Conservation (phyloP, 108 stramenopile genomes). For the Cyclotella distinguenda region DNA sequence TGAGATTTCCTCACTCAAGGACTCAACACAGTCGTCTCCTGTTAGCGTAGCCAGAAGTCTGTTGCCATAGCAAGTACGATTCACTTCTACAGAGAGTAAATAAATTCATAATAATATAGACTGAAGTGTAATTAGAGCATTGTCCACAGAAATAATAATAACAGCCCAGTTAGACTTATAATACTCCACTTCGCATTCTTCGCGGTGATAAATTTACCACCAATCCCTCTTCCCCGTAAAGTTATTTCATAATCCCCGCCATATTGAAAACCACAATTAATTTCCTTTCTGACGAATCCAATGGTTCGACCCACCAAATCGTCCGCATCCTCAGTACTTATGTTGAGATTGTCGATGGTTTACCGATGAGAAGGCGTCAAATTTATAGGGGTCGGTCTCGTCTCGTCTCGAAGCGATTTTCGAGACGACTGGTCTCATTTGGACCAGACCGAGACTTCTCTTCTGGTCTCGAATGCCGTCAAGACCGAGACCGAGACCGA, state of each 20-base stretch:
- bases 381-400: not conserved
- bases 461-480: too few species aligned
- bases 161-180: not conserved
- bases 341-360: conserved; percentile 47
- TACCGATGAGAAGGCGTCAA: too few species aligned
- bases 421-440: too few species aligned
- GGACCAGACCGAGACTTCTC: too few species aligned
- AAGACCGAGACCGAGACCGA: too few species aligned
- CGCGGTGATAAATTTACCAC: conserved; percentile 19
- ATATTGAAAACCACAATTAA: not conserved
- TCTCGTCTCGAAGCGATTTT: too few species aligned
- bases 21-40: conserved; percentile 4
- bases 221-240: conserved; percentile 18
- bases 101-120: not conserved
- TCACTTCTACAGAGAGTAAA: not conserved
- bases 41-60: conserved; percentile 14
- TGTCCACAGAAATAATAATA: not conserved
- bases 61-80: not conserved
- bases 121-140: not conserved
- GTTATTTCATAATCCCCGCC: not conserved
- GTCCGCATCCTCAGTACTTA: conserved; percentile 59
- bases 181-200: conserved; percentile 1
- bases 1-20: not conserved
- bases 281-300: not conserved
- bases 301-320: conserved; percentile 55